These are phyloP conservation scores for Botrytis paeoniae DNA, from an alignment of 2,329 filamentous ascomycete species.

Conservation along the genomic window DNA sequence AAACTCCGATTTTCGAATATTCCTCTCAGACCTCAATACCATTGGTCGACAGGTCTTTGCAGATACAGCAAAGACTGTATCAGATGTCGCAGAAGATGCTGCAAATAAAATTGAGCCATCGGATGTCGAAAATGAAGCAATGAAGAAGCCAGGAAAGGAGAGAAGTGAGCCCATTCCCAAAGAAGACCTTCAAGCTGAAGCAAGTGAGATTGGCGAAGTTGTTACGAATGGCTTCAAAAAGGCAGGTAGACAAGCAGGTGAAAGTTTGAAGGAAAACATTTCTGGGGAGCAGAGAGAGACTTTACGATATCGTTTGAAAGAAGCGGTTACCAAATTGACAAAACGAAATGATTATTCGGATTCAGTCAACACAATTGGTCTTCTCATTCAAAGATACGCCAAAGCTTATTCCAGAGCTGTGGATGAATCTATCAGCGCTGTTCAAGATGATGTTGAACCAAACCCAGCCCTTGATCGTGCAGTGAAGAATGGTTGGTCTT, in stretches of 20 bases:
- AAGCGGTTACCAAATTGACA: conserved; percentile 70
- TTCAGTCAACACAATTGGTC: conserved; percentile 75
- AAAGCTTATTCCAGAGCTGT: conserved; percentile 71
- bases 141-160: conserved; percentile 43
- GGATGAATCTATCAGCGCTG: conserved; percentile 62
- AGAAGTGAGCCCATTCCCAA: conserved; percentile 46
- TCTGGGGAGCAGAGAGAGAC: conserved; percentile 69
- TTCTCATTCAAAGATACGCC: conserved; percentile 76
- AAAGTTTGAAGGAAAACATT: conserved; percentile 72
- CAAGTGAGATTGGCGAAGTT: conserved; percentile 48
- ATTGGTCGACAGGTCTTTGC: conserved; percentile 81
- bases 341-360: conserved; percentile 79
- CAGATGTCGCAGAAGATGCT: conserved; percentile 70
- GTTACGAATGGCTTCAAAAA: conserved; percentile 44
- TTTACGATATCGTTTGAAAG: conserved; percentile 71
- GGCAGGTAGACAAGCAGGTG: conserved; percentile 56
- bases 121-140: conserved; percentile 53
- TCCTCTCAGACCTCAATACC: conserved; percentile 75
- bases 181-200: conserved; percentile 61
- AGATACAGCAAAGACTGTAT: conserved; percentile 78
- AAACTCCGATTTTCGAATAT: conserved; percentile 85
- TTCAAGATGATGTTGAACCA: conserved; percentile 67
- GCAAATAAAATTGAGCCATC: conserved; percentile 72
- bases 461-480: conserved; percentile 75
- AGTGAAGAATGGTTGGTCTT: conserved; percentile 73